A percentile compares a stretch with the other conserved stretches of the same genome.
These are phyloP conservation scores for Pleurotus sapidus DNA, from an alignment of 768 basidiomycete species.

Conservation along the genomic window DNA sequence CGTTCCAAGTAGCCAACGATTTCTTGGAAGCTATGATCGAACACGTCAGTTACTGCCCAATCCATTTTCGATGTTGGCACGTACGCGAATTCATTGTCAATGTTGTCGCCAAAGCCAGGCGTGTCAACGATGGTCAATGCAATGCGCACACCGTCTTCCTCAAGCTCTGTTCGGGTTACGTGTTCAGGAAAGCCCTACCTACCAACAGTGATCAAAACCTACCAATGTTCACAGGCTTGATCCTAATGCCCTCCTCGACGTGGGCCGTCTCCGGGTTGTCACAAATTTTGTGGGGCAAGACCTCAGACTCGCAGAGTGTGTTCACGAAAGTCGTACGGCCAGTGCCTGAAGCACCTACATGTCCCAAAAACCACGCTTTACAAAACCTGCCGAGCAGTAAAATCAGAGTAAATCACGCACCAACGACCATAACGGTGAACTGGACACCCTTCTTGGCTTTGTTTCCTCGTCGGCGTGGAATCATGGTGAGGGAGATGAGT, in stretches of 20 bases:
- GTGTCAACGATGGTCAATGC: conserved; percentile 98
- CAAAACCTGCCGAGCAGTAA: conserved; percentile 17
- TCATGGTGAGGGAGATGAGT: conserved; percentile 57
- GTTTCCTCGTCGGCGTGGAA: conserved; percentile 83
- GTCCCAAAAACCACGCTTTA: conserved; percentile 7
- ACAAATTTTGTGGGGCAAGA: conserved; percentile 82
- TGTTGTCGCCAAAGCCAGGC: conserved; percentile 97
- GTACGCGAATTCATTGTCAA: conserved; percentile 98
- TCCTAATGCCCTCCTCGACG: conserved; percentile 89
- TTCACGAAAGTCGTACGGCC: conserved; percentile 99
- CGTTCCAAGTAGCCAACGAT: conserved; percentile 96
- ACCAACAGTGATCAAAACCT: conserved; percentile 24
- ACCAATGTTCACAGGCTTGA: conserved; percentile 95
- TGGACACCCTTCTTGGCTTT: conserved; percentile 99
- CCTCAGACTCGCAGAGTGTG: conserved; percentile 96
- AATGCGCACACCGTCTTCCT: conserved; percentile 98
- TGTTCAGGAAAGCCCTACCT: not conserved
- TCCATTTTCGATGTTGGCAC: conserved; percentile 22
- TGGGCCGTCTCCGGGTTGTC: conserved; percentile 88
- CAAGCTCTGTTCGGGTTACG: conserved; percentile 63
- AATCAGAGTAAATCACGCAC: conserved; percentile 46
- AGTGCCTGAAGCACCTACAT: conserved; percentile 90
- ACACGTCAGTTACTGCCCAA: not conserved
- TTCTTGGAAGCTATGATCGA: conserved; percentile 78
- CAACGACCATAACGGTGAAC: conserved; percentile 97